Evolutionary conservation across 140 eudicot species (phyloP).

Genomic region (Bidens hawaiensis): DNA sequence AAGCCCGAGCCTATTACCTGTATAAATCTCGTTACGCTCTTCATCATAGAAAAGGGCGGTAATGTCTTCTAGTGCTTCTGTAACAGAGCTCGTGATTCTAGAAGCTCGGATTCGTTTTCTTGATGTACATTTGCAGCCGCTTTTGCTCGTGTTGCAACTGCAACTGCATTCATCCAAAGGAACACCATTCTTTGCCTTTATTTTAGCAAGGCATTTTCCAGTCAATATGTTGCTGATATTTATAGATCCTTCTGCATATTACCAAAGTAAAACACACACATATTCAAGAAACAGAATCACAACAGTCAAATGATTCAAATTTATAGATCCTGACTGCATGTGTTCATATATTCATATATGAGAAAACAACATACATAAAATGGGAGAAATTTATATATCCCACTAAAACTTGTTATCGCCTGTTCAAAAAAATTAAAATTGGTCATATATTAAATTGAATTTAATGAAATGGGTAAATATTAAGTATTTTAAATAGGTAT

Average conservation of each 20-base stretch:
- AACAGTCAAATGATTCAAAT: background rate
- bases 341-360: too few relatives aligned
- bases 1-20: constrained; percentile 78
- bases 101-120: constrained; percentile 53
- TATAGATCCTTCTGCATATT: constrained; percentile 79
- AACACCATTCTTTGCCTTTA: constrained; percentile 47
- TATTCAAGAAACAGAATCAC: background rate
- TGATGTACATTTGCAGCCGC: constrained; percentile 40
- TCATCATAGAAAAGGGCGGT: constrained; percentile 89
- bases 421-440: too few relatives aligned
- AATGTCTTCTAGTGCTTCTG: constrained; percentile 82
- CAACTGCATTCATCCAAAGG: constrained; percentile 52
- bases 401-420: background rate
- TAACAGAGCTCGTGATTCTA: constrained; percentile 47
- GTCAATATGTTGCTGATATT: constrained; percentile 86
- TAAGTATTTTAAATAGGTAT: too few relatives aligned
- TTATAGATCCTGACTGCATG: too few relatives aligned
- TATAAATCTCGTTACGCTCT: constrained; percentile 87
- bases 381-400: too few relatives aligned
- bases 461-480: too few relatives aligned
- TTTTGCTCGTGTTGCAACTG: constrained; percentile 15
- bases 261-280: background rate
- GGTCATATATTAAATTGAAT: too few relatives aligned
- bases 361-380: too few relatives aligned
- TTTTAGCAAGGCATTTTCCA: constrained; percentile 89